Conservation (phyloP, 2,329 filamentous ascomycete species). For the Dothideomycetes sp. region DNA sequence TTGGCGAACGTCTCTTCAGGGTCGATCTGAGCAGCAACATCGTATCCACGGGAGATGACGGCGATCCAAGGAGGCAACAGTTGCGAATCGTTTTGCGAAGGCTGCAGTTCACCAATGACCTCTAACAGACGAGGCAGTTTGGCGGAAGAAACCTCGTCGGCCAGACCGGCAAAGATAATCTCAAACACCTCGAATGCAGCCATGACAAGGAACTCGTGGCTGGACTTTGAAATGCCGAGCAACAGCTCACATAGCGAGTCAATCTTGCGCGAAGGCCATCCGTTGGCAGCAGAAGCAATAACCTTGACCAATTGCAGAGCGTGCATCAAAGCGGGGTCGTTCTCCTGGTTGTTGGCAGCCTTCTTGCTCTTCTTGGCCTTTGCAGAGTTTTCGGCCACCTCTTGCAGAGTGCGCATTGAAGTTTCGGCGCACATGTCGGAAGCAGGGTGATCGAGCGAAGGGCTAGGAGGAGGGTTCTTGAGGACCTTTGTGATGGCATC, state of each 20-base stretch:
- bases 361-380: slow-evolving; percentile 57
- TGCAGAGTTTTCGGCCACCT: slow-evolving; percentile 61
- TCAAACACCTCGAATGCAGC: slow-evolving; percentile 95
- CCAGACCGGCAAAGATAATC: slow-evolving; percentile 88
- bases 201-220: slow-evolving; percentile 94
- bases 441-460: slow-evolving; percentile 86
- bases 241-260: slow-evolving; percentile 84
- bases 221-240: slow-evolving; percentile 78
- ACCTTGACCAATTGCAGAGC: slow-evolving; percentile 87
- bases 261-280: slow-evolving; percentile 95
- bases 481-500: slow-evolving; percentile 79
- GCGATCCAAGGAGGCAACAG: slow-evolving; percentile 94
- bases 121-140: slow-evolving; percentile 86
- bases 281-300: slow-evolving; percentile 74
- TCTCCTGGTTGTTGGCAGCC: slow-evolving; percentile 50
- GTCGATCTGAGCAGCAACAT: slow-evolving; percentile 80
- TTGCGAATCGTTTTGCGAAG: slow-evolving; percentile 87
- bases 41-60: slow-evolving; percentile 86
- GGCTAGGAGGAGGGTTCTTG: slow-evolving; percentile 77
- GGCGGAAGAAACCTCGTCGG: slow-evolving; percentile 73
- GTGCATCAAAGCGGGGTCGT: slow-evolving; percentile 69
- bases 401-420: slow-evolving; percentile 68
- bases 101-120: slow-evolving; percentile 83
- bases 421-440: slow-evolving; percentile 94
- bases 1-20: slow-evolving; percentile 88